Evolutionary conservation across 805 yeast genomes (phyloP).

Genomic region (Wickerhamomyces xylosicus): DNA sequence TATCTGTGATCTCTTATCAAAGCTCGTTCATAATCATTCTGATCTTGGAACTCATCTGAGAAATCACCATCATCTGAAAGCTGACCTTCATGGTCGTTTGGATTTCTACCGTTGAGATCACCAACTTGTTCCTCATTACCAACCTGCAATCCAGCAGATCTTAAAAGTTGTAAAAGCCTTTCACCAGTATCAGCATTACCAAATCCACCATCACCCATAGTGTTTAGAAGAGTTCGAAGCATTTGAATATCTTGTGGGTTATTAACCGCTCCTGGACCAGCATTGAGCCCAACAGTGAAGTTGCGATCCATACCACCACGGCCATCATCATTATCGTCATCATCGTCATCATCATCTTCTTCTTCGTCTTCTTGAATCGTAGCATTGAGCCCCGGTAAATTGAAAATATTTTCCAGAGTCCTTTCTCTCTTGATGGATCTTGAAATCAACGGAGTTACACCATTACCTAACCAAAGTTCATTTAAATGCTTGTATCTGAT

Average conservation of each 20-base stretch:
- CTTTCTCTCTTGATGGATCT: not conserved
- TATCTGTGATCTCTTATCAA: not conserved
- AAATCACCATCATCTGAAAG: not conserved
- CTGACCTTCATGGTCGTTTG: not conserved
- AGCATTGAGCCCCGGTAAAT: not conserved
- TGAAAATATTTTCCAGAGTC: not conserved
- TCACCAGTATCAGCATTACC: not conserved
- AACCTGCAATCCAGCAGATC: not conserved
- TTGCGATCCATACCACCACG: constrained; percentile 13
- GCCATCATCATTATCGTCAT: constrained; percentile 17
- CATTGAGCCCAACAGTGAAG: constrained; percentile 1
- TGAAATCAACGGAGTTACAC: constrained; percentile 24
- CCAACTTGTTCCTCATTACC: not conserved
- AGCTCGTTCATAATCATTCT: not conserved
- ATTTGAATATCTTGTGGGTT: not conserved
- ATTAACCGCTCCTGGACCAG: constrained; percentile 2
- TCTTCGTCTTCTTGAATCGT: constrained; percentile 4
- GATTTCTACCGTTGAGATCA: constrained; percentile 8
- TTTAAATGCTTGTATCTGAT: constrained; percentile 47
- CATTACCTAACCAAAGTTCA: constrained; percentile 52
- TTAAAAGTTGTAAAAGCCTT: not conserved
- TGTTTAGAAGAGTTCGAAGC: too few relatives aligned
- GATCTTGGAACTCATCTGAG: not conserved
- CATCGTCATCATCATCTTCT: constrained; percentile 5
- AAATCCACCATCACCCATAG: not conserved